These are phyloP conservation scores for Pugionium dolabratum DNA, from an alignment of 345 rosid genomes.

Conservation along the genomic window DNA sequence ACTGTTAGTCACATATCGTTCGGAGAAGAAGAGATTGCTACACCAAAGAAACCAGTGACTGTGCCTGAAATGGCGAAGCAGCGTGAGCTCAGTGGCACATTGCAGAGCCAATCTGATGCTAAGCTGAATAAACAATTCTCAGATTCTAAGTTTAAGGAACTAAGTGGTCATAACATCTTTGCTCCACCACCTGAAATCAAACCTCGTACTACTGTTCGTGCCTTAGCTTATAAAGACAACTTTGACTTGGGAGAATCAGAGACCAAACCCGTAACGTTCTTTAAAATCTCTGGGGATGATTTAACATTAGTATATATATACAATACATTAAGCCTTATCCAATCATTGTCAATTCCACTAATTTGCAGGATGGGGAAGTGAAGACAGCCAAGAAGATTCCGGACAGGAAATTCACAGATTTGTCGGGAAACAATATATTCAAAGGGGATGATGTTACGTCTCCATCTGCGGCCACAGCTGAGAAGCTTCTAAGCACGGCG, in stretches of 20 bases:
- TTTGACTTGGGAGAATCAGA: constrained; percentile 61
- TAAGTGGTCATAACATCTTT: constrained; percentile 90
- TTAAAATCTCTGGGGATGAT: too few species aligned
- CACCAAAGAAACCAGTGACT: constrained; percentile 71
- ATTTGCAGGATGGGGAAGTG: constrained; percentile 50
- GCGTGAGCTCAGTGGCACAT: constrained; percentile 83
- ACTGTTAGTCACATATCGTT: constrained; percentile 85
- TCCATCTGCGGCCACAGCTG: constrained; percentile 47
- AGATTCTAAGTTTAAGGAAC: constrained; percentile 84
- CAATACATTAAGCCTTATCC: too few species aligned
- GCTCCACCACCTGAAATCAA: constrained; percentile 96
- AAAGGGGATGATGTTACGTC: constrained; percentile 51
- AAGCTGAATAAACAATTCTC: constrained; percentile 78
- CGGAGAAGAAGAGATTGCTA: constrained; percentile 67
- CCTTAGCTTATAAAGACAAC: constrained; percentile 72
- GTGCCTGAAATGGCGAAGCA: constrained; percentile 91
- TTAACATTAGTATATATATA: too few species aligned
- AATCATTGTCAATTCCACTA: too few species aligned
- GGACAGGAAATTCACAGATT: constrained; percentile 66
- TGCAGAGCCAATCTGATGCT: constrained; percentile 59
- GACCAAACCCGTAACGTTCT: background rate
- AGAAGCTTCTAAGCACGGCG: constrained; percentile 67
- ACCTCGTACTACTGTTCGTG: constrained; percentile 68
- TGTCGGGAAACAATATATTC: constrained; percentile 84
- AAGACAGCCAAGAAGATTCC: constrained; percentile 88